Percentiles rank a stretch among this genome's conserved stretches.
phyloP scores from a whole-genome alignment of 202 grass and related monocot genomes.

The Cymbopogon flexuosus region DNA sequence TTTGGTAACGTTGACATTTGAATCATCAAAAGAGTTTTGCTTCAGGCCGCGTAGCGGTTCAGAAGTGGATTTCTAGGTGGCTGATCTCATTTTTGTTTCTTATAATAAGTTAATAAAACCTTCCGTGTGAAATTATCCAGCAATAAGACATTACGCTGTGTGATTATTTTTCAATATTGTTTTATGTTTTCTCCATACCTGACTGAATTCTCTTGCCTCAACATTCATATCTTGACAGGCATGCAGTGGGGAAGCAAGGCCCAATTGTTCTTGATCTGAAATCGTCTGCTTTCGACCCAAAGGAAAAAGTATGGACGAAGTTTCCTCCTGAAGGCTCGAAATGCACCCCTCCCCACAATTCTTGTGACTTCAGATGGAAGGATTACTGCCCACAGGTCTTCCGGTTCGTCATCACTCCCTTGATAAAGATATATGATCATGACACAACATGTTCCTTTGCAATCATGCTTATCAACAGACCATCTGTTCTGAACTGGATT shows the following conservation, averaged over 20 bases:
- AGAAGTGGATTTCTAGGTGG: neutral
- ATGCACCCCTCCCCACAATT: constrained; percentile 79
- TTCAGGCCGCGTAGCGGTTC: neutral
- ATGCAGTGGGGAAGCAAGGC: constrained; percentile 93
- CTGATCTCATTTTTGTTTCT: constrained; percentile 13
- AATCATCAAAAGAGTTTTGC: neutral
- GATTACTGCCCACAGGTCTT: constrained; percentile 97
- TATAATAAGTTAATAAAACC: neutral
- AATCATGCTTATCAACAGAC: constrained; percentile 7
- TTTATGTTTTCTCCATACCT: neutral
- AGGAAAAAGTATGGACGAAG: constrained; percentile 92
- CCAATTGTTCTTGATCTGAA: constrained; percentile 68
- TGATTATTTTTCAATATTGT: neutral
- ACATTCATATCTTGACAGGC: constrained; percentile 40
- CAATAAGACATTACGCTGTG: neutral
- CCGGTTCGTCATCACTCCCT: constrained; percentile 47
- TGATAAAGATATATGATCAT: constrained; percentile 29
- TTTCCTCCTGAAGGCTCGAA: constrained; percentile 95
- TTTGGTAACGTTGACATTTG: neutral
- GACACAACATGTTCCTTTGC: constrained; percentile 19
- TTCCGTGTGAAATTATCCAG: constrained; percentile 22
- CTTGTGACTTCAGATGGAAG: constrained; percentile 95
- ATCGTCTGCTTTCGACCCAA: constrained; percentile 79
- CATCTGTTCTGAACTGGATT: constrained; percentile 28
- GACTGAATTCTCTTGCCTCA: neutral